A percentile compares a stretch with the other conserved stretches of the same genome.
Evolutionary conservation across 1,284 basidiomycete genomes (phyloP).

Genomic region (Stygiomarasmius scandens): DNA sequence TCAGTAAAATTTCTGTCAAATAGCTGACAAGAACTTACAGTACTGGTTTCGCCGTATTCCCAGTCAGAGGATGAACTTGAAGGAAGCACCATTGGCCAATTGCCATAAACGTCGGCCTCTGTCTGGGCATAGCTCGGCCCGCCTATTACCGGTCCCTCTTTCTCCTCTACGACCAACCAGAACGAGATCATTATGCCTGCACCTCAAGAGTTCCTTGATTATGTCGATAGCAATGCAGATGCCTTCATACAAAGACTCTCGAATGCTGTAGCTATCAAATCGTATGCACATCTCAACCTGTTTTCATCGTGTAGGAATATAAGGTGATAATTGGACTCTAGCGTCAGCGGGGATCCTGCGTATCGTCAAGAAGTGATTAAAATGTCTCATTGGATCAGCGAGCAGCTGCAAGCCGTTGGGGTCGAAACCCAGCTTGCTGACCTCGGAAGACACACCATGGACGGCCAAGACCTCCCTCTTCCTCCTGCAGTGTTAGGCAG

Average conservation of each 20-base stretch:
- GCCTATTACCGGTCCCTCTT: no score
- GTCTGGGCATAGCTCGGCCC: no score
- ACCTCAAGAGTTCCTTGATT: slow-evolving; percentile 46
- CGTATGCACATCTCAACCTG: slow-evolving; percentile 45
- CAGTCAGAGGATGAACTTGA: slow-evolving; percentile 2
- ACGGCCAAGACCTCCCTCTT: slow-evolving; percentile 77
- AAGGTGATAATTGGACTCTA: slow-evolving; percentile 30
- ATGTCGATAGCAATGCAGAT: slow-evolving; percentile 71
- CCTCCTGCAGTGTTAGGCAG: slow-evolving; percentile 89
- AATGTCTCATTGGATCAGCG: slow-evolving; percentile 83
- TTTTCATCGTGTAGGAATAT: no score
- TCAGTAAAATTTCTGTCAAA: neutral
- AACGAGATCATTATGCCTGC: slow-evolving; percentile 39
- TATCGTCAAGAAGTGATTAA: slow-evolving; percentile 76
- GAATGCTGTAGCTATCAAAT: slow-evolving; percentile 86
- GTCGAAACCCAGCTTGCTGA: slow-evolving; percentile 75
- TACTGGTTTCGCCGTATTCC: slow-evolving; percentile 6
- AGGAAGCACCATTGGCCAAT: neutral
- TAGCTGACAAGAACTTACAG: neutral
- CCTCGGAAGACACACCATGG: slow-evolving; percentile 83
- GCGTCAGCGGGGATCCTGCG: slow-evolving; percentile 68
- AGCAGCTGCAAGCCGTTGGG: slow-evolving; percentile 73
- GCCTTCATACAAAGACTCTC: slow-evolving; percentile 78
- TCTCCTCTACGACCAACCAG: no score
- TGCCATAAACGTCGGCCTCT: no score